Percentiles rank a stretch among this genome's conserved stretches.
Evolutionary conservation across 495 filamentous ascomycete genomes (phyloP).

Genomic region (Penicillium malachiteum): DNA sequence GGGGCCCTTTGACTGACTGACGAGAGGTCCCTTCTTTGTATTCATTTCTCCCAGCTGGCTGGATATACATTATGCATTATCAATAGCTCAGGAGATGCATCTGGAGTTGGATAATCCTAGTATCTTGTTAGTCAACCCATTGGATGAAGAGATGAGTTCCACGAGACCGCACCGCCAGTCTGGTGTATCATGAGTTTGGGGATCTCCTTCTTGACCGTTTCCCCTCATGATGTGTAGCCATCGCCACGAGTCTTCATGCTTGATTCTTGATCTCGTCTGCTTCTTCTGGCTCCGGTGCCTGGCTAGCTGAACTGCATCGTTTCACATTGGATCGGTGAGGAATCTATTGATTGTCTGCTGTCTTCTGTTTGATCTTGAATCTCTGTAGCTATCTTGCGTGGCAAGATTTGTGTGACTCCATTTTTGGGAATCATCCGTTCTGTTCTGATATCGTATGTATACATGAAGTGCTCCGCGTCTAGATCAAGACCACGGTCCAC

Average conservation of each 20-base stretch:
- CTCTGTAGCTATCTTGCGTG: constrained; percentile 6
- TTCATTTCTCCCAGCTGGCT: constrained; percentile 10
- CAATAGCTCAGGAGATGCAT: not conserved
- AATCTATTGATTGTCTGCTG: not conserved
- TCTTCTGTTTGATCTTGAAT: not conserved
- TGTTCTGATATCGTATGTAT: not conserved
- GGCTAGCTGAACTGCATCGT: too few relatives aligned
- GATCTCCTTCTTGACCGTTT: not conserved
- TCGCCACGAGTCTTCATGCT: too few relatives aligned
- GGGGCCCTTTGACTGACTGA: constrained; percentile 14
- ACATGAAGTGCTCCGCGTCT: too few relatives aligned
- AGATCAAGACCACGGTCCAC: not conserved
- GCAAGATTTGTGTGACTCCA: constrained; percentile 4
- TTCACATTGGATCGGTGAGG: not conserved
- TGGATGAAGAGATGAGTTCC: not conserved
- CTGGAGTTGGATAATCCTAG: not conserved
- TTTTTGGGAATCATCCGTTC: not conserved
- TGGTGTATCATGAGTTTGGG: not conserved
- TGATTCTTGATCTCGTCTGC: too few relatives aligned
- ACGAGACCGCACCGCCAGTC: not conserved
- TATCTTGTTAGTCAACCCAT: constrained; percentile 2
- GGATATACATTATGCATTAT: not conserved
- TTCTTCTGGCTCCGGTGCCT: not conserved
- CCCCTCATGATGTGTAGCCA: too few relatives aligned
- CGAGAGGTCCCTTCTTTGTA: not conserved